These are phyloP conservation scores for Apophysomyces sp. DNA, from an alignment of 371 early-diverging fungal genomes.

Conservation along the genomic window DNA sequence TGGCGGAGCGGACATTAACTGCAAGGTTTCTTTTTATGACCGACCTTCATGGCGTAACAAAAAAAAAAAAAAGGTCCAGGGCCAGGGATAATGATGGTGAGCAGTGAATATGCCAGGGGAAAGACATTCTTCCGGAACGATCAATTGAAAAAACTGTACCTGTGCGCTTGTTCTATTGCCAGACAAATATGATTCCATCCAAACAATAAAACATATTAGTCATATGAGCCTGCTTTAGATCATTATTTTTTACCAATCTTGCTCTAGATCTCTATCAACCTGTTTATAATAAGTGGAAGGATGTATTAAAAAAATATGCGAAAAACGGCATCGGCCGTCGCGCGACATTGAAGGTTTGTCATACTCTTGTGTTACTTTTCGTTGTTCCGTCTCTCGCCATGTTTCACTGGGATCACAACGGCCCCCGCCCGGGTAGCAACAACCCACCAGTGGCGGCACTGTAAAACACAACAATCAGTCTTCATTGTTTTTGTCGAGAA, in stretches of 20 bases:
- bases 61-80: neutral
- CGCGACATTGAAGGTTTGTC: neutral
- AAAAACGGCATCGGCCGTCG: neutral
- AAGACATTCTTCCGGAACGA: neutral
- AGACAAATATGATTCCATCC: neutral
- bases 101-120: neutral
- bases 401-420: neutral
- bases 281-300: no score
- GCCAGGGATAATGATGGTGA: neutral
- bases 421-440: neutral
- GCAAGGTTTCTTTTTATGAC: neutral
- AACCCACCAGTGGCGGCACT: neutral
- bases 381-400: neutral
- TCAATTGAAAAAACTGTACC: neutral
- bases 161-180: neutral
- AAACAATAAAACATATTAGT: neutral
- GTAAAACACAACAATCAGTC: neutral
- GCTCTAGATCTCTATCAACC: no score
- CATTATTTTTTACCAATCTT: no score
- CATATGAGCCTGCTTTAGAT: no score
- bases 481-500: neutral
- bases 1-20: neutral
- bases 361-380: neutral
- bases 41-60: neutral
- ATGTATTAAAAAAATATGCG: no score